These are phyloP conservation scores for Curvularia sp. DNA, from an alignment of 2,329 filamentous ascomycete species.

Conservation along the genomic window DNA sequence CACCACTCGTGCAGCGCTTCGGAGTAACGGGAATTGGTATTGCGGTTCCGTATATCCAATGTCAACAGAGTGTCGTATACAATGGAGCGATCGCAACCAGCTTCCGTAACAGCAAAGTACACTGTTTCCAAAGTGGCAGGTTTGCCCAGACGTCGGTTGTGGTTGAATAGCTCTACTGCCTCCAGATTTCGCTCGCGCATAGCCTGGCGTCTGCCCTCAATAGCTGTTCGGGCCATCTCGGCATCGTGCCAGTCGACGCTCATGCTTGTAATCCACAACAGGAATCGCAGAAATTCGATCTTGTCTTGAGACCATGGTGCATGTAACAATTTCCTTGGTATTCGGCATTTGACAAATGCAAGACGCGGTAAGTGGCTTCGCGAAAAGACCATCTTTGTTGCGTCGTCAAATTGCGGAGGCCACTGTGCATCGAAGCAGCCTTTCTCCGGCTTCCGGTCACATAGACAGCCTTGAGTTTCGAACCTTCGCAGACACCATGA, in stretches of 20 bases:
- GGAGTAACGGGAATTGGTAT: conserved; percentile 23
- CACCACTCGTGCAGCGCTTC: conserved; percentile 40
- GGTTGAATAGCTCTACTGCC: conserved; percentile 47
- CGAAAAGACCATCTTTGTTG: conserved; percentile 39
- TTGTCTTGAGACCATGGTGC: conserved; percentile 41
- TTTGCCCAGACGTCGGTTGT: conserved; percentile 42
- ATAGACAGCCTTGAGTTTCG: conserved; percentile 37
- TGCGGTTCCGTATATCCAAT: conserved; percentile 26
- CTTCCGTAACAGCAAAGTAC: conserved; percentile 39
- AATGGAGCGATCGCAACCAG: conserved; percentile 41
- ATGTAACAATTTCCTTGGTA: conserved; percentile 40
- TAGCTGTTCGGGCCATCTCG: conserved; percentile 15
- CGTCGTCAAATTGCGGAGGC: conserved; percentile 42
- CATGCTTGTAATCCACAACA: conserved; percentile 43
- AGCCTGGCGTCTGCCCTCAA: conserved; percentile 35
- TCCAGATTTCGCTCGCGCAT: conserved; percentile 39
- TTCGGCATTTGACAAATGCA: conserved; percentile 38
- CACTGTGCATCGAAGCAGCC: conserved; percentile 43
- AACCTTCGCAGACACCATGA: conserved; percentile 30
- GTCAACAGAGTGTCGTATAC: conserved; percentile 41
- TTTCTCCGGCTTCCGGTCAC: conserved; percentile 22
- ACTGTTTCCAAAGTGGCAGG: conserved; percentile 33
- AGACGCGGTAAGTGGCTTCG: conserved; percentile 38
- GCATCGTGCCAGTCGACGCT: conserved; percentile 42
- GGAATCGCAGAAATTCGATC: conserved; percentile 41